Conservation (phyloP, 345 rosid species). For the Murraya paniculata region DNA sequence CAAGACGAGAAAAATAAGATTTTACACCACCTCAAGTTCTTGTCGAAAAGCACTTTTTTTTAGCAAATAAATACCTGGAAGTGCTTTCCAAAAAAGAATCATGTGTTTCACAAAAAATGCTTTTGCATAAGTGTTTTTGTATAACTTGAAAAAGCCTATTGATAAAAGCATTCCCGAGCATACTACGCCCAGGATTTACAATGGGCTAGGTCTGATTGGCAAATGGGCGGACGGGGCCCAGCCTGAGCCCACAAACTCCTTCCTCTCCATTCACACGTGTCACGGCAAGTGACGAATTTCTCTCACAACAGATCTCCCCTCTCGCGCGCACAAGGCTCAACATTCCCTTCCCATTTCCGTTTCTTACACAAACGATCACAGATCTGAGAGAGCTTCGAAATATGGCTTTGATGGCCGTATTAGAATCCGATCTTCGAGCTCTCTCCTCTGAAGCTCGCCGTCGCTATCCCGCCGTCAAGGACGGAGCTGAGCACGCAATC, state of each 20-base stretch:
- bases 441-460: slow-evolving; percentile 98
- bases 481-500: slow-evolving; percentile 93
- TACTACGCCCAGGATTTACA: no score
- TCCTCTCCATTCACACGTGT: neutral
- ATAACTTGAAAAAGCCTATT: no score
- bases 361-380: neutral
- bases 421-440: slow-evolving; percentile 97
- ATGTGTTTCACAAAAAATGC: no score
- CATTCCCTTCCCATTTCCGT: neutral
- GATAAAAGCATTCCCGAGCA: neutral
- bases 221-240: no score
- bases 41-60: no score
- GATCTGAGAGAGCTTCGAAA: slow-evolving; percentile 18
- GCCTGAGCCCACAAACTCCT: neutral
- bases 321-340: neutral
- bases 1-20: no score
- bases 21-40: no score
- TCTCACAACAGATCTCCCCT: neutral
- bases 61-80: no score
- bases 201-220: no score
- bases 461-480: slow-evolving; percentile 87
- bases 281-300: neutral
- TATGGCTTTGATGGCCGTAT: slow-evolving; percentile 92
- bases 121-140: no score
- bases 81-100: no score